Base-by-base conservation (phyloP, 768 basidiomycete species). In the Lyophyllum decastes region DNA sequence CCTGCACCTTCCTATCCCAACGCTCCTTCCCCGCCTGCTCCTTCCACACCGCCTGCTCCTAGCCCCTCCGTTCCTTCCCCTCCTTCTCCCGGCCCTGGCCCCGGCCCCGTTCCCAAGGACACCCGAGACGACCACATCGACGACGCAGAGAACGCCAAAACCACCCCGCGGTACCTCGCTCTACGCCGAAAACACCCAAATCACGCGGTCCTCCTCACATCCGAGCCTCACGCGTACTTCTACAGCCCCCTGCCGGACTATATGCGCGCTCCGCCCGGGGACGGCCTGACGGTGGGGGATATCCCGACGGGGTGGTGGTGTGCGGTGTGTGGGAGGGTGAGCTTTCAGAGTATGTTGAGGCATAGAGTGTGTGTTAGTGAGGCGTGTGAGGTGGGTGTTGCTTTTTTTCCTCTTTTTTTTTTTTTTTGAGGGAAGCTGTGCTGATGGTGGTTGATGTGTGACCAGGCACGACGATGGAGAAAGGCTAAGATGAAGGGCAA, bases 271-370 rank as follows among this genome's bases (percentile, higher is more conserved):
- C 68, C 69, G 3, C 64, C 68, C 34, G 67, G 68, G 19, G 57
- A 58, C 21, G 61, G 59, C 25, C 60, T 66, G n/a, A 51, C 67
- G 27, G 74, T 74, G 30, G 73, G 71, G 35, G 67, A 63, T 1
- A 74, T 83, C 51, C 78, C 76, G 27, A 61, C 61, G 1, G 84
- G 83, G 7, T 85, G 82, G 82, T 76, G 73, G 57, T 85, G 84
- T 58, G 55, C 24, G 2, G 49, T 59, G 0, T 85, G 84, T 55
- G 82, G 83, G 24, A 72, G 77, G 64, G 64, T 85, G 24, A 84
- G 83, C 49, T 73, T 73, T 45, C 78, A 82, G 61, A 60, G 58
- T 12, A 69, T 71, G 46, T 70, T 85, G 68, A 73, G 84, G 53
- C 78, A 81, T 59, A 72, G 81, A 47, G 68, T 71, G 59, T 85